Base-by-base conservation (phyloP, 2,329 filamentous ascomycete species). In the Penicillium sp. region DNA sequence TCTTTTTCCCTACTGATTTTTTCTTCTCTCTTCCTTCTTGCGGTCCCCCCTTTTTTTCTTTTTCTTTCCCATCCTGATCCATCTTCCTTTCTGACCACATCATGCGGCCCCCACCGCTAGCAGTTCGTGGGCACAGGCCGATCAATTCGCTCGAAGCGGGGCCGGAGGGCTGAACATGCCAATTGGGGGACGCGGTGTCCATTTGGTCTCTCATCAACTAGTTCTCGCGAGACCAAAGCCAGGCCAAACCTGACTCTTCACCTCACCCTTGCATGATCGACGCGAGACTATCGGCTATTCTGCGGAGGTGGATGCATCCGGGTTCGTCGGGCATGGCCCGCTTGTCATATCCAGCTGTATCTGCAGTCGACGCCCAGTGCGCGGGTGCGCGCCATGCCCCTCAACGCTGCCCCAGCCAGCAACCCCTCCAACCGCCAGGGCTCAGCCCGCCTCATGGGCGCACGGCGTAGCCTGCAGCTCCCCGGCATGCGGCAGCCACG, bases 211-310 rank as follows among this genome's bases (percentile, higher is more conserved):
- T n/a, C n/a, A n/a, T n/a, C n/a, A n/a, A n/a, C n/a, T n/a, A n/a
- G n/a, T n/a, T n/a, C n/a, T n/a, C n/a, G n/a, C n/a, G n/a, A n/a
- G n/a, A n/a, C n/a, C n/a, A n/a, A n/a, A n/a, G n/a, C n/a, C n/a
- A n/a, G n/a, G n/a, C 26, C 16, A 13, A 36, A 13, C 4, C 16
- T 32, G 27, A 26, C 20, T 9, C 10, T n/a, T n/a, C n/a, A n/a
- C n/a, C n/a, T 27, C 16, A 39, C 43, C 51, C 50, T 53, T 54
- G 45, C 51, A 51, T 50, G 38, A 46, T 53, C 45, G 27, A 32
- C 43, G 28, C 38, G 21, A n/a, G 23, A 33, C 40, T 42, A 45
- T 36, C 39, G 16, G 36, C 14, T 29, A 26, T 39, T 19, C 33
- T 44, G 27, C 23, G 43, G 36, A 43, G 26, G 27, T 26, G 14